Percentiles rank a stretch among this genome's conserved stretches.
Evolutionary conservation across 345 rosid genomes (phyloP).

Genomic region (Raphanus sativus): DNA sequence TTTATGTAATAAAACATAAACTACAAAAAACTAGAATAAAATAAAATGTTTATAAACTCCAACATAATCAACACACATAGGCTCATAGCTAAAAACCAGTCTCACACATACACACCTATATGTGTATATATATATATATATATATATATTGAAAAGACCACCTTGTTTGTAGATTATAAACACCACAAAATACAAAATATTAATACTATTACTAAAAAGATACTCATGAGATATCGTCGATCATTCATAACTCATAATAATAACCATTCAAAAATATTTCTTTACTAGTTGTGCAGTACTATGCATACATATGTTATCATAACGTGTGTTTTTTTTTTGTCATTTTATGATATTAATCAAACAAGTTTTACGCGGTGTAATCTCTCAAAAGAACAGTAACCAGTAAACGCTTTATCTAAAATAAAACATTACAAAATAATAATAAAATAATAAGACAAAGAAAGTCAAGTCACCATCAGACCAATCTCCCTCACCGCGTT

Average conservation of each 20-base stretch:
- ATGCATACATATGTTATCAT: background rate
- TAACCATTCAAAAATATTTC: no score
- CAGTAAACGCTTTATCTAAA: constrained; percentile 21
- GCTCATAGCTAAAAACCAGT: background rate
- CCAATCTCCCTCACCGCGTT: constrained; percentile 44
- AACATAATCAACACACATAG: background rate
- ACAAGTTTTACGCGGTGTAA: constrained; percentile 38
- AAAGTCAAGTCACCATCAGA: constrained; percentile 60
- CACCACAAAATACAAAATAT: no score
- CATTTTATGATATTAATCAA: background rate
- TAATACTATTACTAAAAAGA: no score
- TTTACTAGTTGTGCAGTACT: background rate
- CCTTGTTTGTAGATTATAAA: background rate
- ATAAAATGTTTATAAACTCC: background rate
- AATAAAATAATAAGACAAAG: constrained; percentile 10
- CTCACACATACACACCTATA: no score
- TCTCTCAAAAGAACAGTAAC: constrained; percentile 31
- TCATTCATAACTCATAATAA: no score
- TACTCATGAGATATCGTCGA: background rate
- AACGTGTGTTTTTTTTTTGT: constrained; percentile 21
- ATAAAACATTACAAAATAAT: background rate
- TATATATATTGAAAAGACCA: no score
- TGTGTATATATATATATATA: no score
- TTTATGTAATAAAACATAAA: background rate
- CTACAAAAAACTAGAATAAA: background rate